Base-by-base conservation (phyloP, 345 rosid genomes). In the Boechera stricta region DNA sequence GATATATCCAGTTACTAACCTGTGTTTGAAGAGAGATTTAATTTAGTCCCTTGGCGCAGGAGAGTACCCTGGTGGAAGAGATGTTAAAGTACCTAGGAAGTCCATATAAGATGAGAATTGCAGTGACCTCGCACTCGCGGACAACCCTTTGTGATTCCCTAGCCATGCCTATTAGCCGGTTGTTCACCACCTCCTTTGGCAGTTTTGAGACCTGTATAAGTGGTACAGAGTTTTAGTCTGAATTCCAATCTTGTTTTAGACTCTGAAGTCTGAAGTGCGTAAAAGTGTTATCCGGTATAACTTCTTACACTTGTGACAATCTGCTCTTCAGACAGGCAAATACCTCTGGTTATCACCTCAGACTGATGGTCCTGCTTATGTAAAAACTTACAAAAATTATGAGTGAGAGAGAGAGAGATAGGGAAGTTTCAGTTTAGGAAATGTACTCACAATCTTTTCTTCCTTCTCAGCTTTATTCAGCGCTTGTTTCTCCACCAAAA, bases 1-100 rank as follows among this genome's bases (percentile, higher is more conserved):
- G 74, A 95, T 90, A 26, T 96, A 87, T 38, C 98, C 99, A 1
- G 98, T 92, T 74, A 95, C 74, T 82, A 95, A 82, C 82, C 99
- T 94, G 87, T 64, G 16, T 67, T 11, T 51, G 16, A 16, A 18
- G 1, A 64, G 0, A 64, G n/a, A 12, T 49, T 49, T 72, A 11
- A 49, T 36, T 26, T 64, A 15, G 55, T 35, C 7, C 64, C 24
- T 21, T 21, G 24, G 24, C 24, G 24, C 24, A 21, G 24, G 10
- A 21, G n/a, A 56, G 35, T 45, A n/a, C 0, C 28, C 6, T 9
- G 24, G 11, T 3, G 10, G 42, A 24, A 26, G 55, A 18, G 21
- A 57, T 11, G 24, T 26, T 5, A 49, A 44, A 31, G 61, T 45
- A 94, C 98, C 97, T 91, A 35, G 98, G 98, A 41, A 94, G 96